Percentiles rank a stretch among this genome's conserved stretches.
These are phyloP conservation scores for Bauhinia variegata DNA, from an alignment of 306 rosid species.

Conservation along the genomic window DNA sequence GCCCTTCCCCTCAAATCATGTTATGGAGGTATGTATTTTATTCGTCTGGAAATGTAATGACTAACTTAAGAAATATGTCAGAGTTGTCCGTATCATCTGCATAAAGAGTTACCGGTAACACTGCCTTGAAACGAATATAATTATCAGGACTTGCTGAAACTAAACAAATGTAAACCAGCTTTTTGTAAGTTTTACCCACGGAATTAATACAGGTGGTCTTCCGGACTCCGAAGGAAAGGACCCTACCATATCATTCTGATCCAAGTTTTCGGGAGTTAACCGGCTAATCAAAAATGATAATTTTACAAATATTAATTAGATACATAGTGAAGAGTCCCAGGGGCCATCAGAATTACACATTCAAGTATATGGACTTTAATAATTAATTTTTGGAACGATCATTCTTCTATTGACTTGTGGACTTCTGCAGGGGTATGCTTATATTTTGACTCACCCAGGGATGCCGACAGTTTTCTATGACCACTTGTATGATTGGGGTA, in stretches of 20 bases:
- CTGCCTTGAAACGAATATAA: neutral
- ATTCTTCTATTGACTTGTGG: constrained; percentile 7
- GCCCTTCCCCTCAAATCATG: constrained; percentile 79
- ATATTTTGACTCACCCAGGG: constrained; percentile 91
- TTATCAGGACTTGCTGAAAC: neutral
- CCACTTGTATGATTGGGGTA: constrained; percentile 76
- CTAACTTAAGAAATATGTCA: constrained; percentile 18
- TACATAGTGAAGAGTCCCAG: no score
- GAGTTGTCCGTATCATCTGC: constrained; percentile 4
- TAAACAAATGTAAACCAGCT: neutral
- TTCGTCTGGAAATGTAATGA: constrained; percentile 15
- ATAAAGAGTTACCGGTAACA: neutral
- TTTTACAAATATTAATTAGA: no score
- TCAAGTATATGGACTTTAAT: neutral
- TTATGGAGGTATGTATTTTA: constrained; percentile 72
- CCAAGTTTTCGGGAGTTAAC: no score
- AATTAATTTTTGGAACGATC: neutral
- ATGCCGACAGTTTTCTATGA: constrained; percentile 90
- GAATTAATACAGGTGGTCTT: neutral
- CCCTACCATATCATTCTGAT: neutral
- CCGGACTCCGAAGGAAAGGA: neutral
- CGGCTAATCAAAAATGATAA: no score
- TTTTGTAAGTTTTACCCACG: neutral
- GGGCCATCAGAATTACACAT: no score
- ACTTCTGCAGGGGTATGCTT: constrained; percentile 76